phyloP scores from a whole-genome alignment of 306 rosid genomes.

The Quercus dentata region DNA sequence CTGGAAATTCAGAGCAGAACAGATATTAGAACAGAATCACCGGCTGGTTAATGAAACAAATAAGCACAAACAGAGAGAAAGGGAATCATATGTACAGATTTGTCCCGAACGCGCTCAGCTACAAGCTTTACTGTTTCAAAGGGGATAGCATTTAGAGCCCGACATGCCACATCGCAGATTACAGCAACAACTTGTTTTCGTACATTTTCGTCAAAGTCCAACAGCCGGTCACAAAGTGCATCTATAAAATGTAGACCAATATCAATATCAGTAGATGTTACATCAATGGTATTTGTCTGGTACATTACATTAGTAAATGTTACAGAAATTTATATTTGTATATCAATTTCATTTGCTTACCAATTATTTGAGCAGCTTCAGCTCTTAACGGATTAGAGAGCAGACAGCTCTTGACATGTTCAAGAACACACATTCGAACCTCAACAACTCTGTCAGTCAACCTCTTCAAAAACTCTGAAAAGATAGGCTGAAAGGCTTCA shows the following conservation, averaged over 20 bases:
- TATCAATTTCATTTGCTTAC: conserved; percentile 43
- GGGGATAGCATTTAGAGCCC: conserved; percentile 57
- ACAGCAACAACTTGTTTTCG: conserved; percentile 97
- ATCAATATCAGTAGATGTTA: conserved; percentile 30
- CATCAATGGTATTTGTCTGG: not conserved
- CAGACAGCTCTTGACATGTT: conserved; percentile 80
- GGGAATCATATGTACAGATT: conserved; percentile 67
- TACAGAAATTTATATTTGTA: not conserved
- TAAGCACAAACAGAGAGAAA: not conserved
- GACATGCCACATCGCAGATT: conserved; percentile 84
- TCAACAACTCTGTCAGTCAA: conserved; percentile 85
- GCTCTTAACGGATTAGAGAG: conserved; percentile 70
- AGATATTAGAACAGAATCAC: conserved; percentile 23
- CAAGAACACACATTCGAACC: conserved; percentile 89
- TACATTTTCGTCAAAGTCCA: conserved; percentile 93
- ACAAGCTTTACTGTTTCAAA: conserved; percentile 84
- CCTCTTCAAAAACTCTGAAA: conserved; percentile 90
- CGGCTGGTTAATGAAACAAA: conserved; percentile 3
- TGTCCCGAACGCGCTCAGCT: conserved; percentile 97
- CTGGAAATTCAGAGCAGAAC: conserved; percentile 48
- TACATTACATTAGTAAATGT: conserved; percentile 1
- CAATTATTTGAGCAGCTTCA: conserved; percentile 75
- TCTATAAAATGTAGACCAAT: conserved; percentile 50
- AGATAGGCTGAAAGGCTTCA: conserved; percentile 89
- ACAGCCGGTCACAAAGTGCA: conserved; percentile 88